Conservation (phyloP, 2,329 filamentous ascomycete genomes). For the Remersonia thermophila region DNA sequence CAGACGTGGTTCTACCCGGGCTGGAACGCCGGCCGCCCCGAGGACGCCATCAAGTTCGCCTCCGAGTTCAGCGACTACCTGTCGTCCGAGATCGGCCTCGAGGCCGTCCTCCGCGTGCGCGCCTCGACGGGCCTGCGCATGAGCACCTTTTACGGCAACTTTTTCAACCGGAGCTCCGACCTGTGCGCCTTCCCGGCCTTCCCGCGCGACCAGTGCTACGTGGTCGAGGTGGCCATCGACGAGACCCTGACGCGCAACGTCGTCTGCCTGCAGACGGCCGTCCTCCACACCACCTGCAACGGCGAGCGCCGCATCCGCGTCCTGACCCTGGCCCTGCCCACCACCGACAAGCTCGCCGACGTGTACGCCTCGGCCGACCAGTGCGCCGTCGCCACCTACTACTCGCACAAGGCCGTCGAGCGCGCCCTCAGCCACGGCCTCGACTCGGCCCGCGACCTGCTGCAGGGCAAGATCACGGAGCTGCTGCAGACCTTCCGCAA, state of each 20-base stretch:
- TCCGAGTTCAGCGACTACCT: constrained; percentile 93
- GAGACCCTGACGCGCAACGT: constrained; percentile 86
- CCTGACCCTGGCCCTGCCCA: constrained; percentile 83
- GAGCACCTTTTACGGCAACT: constrained; percentile 98
- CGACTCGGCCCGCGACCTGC: constrained; percentile 78
- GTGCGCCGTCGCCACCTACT: constrained; percentile 83
- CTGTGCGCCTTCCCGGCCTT: constrained; percentile 97
- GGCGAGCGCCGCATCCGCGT: constrained; percentile 92
- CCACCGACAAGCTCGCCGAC: constrained; percentile 79
- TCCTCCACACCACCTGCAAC: constrained; percentile 95
- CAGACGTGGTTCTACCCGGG: constrained; percentile 98
- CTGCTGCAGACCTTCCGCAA: constrained; percentile 92
- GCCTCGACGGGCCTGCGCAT: constrained; percentile 91
- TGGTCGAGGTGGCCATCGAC: constrained; percentile 96
- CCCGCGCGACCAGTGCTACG: constrained; percentile 92
- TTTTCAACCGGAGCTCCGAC: constrained; percentile 97
- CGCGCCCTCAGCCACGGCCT: constrained; percentile 72
- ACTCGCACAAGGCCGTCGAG: constrained; percentile 96
- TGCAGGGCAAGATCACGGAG: constrained; percentile 86
- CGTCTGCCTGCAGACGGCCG: constrained; percentile 85
- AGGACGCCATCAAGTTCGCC: constrained; percentile 96
- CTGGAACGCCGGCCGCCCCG: constrained; percentile 86
- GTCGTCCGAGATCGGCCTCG: constrained; percentile 90
- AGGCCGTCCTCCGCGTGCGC: constrained; percentile 88
- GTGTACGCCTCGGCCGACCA: constrained; percentile 93